A percentile compares a stretch with the other conserved stretches of the same genome.
These are phyloP conservation scores for Teunomyces atbi DNA, from an alignment of 805 yeast species.

Conservation along the genomic window DNA sequence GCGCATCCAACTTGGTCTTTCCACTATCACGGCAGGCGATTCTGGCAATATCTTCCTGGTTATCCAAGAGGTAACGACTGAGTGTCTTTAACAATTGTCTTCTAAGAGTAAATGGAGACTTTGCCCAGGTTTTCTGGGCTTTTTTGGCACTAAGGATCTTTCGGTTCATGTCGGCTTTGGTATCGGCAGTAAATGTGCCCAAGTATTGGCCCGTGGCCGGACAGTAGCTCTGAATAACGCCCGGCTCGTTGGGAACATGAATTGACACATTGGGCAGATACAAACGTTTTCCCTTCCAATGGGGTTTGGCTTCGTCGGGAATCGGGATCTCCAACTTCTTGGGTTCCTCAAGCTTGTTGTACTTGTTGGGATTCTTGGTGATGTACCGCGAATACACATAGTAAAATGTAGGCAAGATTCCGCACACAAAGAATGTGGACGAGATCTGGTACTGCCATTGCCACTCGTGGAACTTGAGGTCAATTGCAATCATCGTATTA, in stretches of 20 bases:
- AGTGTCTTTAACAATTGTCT: slow-evolving; percentile 70
- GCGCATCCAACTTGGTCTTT: slow-evolving; percentile 92
- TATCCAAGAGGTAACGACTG: slow-evolving; percentile 65
- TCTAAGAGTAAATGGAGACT: slow-evolving; percentile 62
- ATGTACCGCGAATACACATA: slow-evolving; percentile 36
- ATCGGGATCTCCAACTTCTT: slow-evolving; percentile 51
- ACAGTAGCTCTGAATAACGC: slow-evolving; percentile 77
- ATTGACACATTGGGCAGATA: slow-evolving; percentile 57
- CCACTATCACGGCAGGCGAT: slow-evolving; percentile 97
- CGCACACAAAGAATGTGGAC: slow-evolving; percentile 41
- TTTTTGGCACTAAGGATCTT: slow-evolving; percentile 50
- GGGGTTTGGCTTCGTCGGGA: slow-evolving; percentile 79
- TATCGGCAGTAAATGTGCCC: slow-evolving; percentile 66
- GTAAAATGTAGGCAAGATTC: slow-evolving; percentile 34
- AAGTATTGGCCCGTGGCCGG: slow-evolving; percentile 94
- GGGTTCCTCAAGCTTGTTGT: slow-evolving; percentile 44
- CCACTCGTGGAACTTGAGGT: slow-evolving; percentile 37
- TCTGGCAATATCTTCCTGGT: slow-evolving; percentile 84
- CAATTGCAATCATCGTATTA: slow-evolving; percentile 39
- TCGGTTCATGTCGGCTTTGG: slow-evolving; percentile 68
- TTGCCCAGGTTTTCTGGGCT: slow-evolving; percentile 54
- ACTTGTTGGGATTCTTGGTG: slow-evolving; percentile 37
- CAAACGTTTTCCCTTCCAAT: slow-evolving; percentile 87
- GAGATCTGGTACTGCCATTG: slow-evolving; percentile 48
- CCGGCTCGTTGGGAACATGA: slow-evolving; percentile 59